phyloP scores from a whole-genome alignment of 2,329 filamentous ascomycete species.

The Aspergillus tanneri region DNA sequence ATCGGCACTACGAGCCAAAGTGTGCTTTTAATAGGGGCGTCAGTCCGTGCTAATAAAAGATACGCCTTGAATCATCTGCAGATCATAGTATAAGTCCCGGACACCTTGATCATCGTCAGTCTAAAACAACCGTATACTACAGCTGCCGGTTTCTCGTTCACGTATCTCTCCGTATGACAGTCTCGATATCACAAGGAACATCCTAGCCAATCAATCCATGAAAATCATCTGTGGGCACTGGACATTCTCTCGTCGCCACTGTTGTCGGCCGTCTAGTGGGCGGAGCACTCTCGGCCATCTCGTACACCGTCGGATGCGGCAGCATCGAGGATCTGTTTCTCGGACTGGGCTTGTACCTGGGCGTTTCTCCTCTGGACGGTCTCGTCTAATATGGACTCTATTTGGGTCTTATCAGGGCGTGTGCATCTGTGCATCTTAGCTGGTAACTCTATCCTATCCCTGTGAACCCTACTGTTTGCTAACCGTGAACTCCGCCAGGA shows the following conservation, averaged over 20 bases:
- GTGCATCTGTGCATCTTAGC: slow-evolving; percentile 35
- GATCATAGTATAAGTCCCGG: too few relatives aligned
- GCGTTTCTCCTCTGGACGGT: slow-evolving; percentile 46
- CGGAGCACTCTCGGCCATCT: slow-evolving; percentile 48
- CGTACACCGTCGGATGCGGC: slow-evolving; percentile 46
- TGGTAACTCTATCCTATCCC: slow-evolving; percentile 32
- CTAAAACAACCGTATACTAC: too few relatives aligned
- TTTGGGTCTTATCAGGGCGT: slow-evolving; percentile 45
- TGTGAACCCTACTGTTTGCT: background rate
- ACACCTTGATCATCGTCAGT: too few relatives aligned
- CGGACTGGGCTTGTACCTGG: slow-evolving; percentile 46
- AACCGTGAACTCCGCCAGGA: slow-evolving; percentile 32
- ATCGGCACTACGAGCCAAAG: too few relatives aligned
- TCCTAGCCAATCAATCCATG: slow-evolving; percentile 24
- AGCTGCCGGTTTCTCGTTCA: too few relatives aligned
- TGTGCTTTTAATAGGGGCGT: too few relatives aligned
- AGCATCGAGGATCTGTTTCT: slow-evolving; percentile 53
- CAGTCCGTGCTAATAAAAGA: too few relatives aligned
- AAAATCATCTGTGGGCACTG: slow-evolving; percentile 28
- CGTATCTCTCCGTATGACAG: too few relatives aligned
- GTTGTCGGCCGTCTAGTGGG: slow-evolving; percentile 43
- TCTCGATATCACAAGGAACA: slow-evolving; percentile 33
- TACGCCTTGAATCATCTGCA: too few relatives aligned
- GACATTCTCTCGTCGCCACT: slow-evolving; percentile 34
- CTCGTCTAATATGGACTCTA: slow-evolving; percentile 43